A percentile compares a stretch with the other conserved stretches of the same genome.
These are phyloP conservation scores for Cercophora sp. DNA, from an alignment of 495 filamentous ascomycete species.

Conservation along the genomic window DNA sequence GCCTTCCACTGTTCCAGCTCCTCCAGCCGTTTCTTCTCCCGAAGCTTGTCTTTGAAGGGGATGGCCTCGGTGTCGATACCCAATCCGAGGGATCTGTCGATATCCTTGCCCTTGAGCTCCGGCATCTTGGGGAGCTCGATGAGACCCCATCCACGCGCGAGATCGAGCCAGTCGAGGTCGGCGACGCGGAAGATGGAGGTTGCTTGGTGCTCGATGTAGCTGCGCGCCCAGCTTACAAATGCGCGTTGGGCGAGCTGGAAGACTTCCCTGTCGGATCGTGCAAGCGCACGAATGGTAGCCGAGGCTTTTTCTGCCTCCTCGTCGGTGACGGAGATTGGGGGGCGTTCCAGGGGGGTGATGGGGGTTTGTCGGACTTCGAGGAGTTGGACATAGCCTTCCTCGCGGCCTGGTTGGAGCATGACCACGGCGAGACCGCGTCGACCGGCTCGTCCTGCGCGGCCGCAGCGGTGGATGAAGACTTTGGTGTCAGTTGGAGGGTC, in stretches of 20 bases:
- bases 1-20: slow-evolving; percentile 32
- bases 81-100: slow-evolving; percentile 71
- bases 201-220: slow-evolving; percentile 88
- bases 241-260: slow-evolving; percentile 85
- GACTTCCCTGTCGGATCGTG: slow-evolving; percentile 69
- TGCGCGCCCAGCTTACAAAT: slow-evolving; percentile 88
- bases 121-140: slow-evolving; percentile 92
- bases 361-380: slow-evolving; percentile 87
- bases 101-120: slow-evolving; percentile 66
- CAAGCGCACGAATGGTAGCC: slow-evolving; percentile 54
- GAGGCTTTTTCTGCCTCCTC: slow-evolving; percentile 52
- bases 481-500: slow-evolving; percentile 92
- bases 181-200: slow-evolving; percentile 81
- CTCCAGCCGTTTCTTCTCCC: slow-evolving; percentile 66
- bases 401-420: slow-evolving; percentile 74
- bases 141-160: slow-evolving; percentile 75
- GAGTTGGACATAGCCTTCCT: slow-evolving; percentile 86
- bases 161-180: slow-evolving; percentile 78
- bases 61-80: slow-evolving; percentile 69
- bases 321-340: slow-evolving; percentile 47
- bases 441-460: slow-evolving; percentile 86
- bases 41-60: slow-evolving; percentile 71
- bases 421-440: slow-evolving; percentile 80
- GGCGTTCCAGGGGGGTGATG: slow-evolving; percentile 56
- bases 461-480: slow-evolving; percentile 90